Base-by-base conservation (phyloP, 768 basidiomycete genomes). In the Leccinum subtestaceum region DNA sequence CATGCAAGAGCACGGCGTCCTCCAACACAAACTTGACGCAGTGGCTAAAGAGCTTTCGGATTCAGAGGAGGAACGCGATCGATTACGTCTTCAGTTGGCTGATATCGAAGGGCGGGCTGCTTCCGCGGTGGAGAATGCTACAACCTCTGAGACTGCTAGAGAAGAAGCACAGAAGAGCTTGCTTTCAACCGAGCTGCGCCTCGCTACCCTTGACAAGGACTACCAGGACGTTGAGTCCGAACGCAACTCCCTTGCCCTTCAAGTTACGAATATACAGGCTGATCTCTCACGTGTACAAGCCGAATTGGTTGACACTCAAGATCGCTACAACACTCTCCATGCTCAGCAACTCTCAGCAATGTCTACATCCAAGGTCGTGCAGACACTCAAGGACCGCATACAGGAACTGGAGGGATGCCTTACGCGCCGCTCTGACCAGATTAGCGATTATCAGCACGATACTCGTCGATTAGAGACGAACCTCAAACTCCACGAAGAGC, bases 371-470 rank as follows among this genome's bases (percentile, higher is more conserved):
- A 81, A 85, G 59, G 83, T 81, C 10, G 80, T 80, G 25, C 77
- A 75, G 5, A 76, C 83, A 17, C 75, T 91, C 40, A 81, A 81
- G 40, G 75, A 79, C 10, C 88, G 91, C 60, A 84, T 93, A 61
- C 79, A 82, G 56, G 85, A 89, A 58, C 82, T 90, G 27, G 87
- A 93, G 62, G 73, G 67, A 12, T 83, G 89, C 8, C 80, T 93
- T 27, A 63, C 80, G 61, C 77, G 89, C 48, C 78, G 85, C 40
- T 89, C 85, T 4, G 85, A 91, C 62, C 88, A 89, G 67, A 85
- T 93, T 63, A 87, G 85, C 11, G 79, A 89, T 53, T 87, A 89
- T 57, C 90, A 91, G 60, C 88, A 92, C 63, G 91, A 93, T 60
- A 88, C 88, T 63, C 80, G 81, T 63, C 82, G 88, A 36, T 74